phyloP scores from a whole-genome alignment of 164 flowering plant genomes.

The Chimonanthus salicifolius region DNA sequence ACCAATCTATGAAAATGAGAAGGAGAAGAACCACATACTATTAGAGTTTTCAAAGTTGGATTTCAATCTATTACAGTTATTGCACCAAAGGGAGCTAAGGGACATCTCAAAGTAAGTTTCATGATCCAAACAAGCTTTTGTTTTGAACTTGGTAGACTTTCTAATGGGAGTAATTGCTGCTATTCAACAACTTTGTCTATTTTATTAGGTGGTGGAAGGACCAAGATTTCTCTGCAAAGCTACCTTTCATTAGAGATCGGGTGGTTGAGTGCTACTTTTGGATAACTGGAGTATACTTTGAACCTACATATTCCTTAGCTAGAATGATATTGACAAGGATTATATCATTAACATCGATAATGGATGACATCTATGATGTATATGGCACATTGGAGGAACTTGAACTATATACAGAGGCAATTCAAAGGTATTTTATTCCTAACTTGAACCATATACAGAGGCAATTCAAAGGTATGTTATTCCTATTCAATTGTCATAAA shows the following conservation, averaged over 20 bases:
- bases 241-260: background rate
- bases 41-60: conserved; percentile 6
- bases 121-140: background rate
- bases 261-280: conserved; percentile 9
- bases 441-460: background rate
- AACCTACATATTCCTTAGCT: background rate
- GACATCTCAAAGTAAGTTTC: conserved; percentile 1
- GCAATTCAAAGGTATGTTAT: background rate
- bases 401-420: background rate
- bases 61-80: background rate
- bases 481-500: background rate
- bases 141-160: background rate
- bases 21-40: background rate
- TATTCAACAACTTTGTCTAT: too few relatives aligned
- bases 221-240: background rate
- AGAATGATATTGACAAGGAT: conserved; percentile 1
- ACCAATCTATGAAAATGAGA: conserved; percentile 10
- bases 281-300: conserved; percentile 3
- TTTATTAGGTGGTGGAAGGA: conserved; percentile 8
- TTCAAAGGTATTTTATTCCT: background rate
- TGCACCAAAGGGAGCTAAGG: conserved; percentile 3
- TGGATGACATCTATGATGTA: conserved; percentile 5
- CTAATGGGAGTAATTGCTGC: background rate
- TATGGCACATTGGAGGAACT: conserved; percentile 8
- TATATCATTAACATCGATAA: background rate